Base-by-base conservation (phyloP, 2,329 filamentous ascomycete genomes). In the Blumeria hordei region DNA sequence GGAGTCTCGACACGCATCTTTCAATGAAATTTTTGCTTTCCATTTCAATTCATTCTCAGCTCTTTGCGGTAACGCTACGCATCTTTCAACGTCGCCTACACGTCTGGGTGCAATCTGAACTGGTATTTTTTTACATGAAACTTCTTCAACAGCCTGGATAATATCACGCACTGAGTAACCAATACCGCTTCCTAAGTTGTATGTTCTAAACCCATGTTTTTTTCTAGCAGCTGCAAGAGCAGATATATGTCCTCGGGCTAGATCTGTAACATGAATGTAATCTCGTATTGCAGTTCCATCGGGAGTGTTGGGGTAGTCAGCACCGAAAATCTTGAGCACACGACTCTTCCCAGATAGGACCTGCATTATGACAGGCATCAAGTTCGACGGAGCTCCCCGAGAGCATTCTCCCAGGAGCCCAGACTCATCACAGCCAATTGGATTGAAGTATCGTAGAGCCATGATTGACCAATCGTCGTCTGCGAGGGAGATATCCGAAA, bases 281-380 rank as follows among this genome's bases (percentile, higher is more conserved):
- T 83, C 80, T 44, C 80, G 74, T 43, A 83, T 72, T 1, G 78
- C 77, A 0, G 79, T 82, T 14, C 80, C 79, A 60, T 83, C 80
- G 3, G 70, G 68, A 0, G 80, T 83, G 55, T 78, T 71, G 9
- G 52, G 52, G 73, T 78, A 83, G 64, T 83, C 77, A 2, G 71
- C 72, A 7, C 80, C 80, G 59, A 78, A 83, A 54, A 83, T 73
- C 53, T 75, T 70, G n/a, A 82, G 68, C 47, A 72, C 69, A 3
- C 69, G 61, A 51, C 72, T 70, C 37, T 70, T 66, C 1, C 78
- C 77, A 0, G 72, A 76, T 61, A 81, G 69, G 7, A 80, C 77
- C 54, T 77, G 75, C 52, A 77, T 72, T 43, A 83, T 74, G 6
- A 81, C 75, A 0, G 79, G 80, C 58, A 82, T 75, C 39, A 83